Percentiles rank a stretch among this genome's conserved stretches.
These are phyloP conservation scores for Sporothrix variecibatus DNA, from an alignment of 2,329 filamentous ascomycete species.

Conservation along the genomic window DNA sequence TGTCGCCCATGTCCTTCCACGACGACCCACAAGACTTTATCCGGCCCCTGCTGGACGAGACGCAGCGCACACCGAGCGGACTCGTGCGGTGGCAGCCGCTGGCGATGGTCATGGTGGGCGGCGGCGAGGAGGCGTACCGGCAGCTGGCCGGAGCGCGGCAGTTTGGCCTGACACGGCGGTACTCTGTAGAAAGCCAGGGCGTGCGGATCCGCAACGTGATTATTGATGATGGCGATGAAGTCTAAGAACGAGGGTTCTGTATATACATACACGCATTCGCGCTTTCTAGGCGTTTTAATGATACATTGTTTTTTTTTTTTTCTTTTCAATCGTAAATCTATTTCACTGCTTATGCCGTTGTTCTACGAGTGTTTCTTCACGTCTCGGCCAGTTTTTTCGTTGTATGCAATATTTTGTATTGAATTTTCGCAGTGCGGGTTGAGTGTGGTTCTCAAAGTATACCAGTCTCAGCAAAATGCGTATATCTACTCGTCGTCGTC, in stretches of 20 bases:
- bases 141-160: constrained; percentile 64
- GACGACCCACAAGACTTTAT: constrained; percentile 40
- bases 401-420: background rate
- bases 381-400: background rate
- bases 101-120: constrained; percentile 79
- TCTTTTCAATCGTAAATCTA: background rate
- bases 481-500: background rate
- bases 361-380: background rate
- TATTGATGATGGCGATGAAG: constrained; percentile 49
- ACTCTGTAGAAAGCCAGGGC: constrained; percentile 79
- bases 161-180: constrained; percentile 75
- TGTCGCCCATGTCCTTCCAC: constrained; percentile 34
- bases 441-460: too few relatives aligned
- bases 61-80: constrained; percentile 70
- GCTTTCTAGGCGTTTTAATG: background rate
- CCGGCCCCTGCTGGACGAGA: constrained; percentile 72
- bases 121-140: constrained; percentile 65
- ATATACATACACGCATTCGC: constrained; percentile 16
- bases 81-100: constrained; percentile 71
- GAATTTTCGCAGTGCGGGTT: constrained; percentile 14
- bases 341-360: background rate
- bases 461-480: background rate
- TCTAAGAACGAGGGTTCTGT: background rate
- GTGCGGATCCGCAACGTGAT: constrained; percentile 76
- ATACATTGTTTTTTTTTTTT: background rate